These are phyloP conservation scores for Syzygium grande DNA, from an alignment of 345 rosid genomes.

Conservation along the genomic window DNA sequence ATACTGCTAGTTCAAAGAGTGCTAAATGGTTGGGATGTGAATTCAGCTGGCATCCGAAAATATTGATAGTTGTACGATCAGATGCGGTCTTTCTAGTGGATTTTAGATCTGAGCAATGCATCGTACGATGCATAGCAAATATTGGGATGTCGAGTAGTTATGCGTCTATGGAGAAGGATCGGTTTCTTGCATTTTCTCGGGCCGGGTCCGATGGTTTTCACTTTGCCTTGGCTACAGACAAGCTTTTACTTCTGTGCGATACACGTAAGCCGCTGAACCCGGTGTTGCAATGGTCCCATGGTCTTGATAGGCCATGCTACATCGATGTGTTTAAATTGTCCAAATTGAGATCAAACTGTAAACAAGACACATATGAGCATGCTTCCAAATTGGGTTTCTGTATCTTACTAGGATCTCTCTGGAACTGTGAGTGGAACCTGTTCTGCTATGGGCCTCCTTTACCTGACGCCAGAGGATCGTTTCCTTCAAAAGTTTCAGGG, in stretches of 20 bases:
- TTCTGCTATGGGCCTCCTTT: slow-evolving; percentile 60
- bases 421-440: slow-evolving; percentile 52
- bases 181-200: slow-evolving; percentile 36
- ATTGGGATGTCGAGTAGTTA: slow-evolving; percentile 29
- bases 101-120: slow-evolving; percentile 26
- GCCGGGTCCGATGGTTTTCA: slow-evolving; percentile 37
- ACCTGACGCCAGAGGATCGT: slow-evolving; percentile 9
- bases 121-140: slow-evolving; percentile 33
- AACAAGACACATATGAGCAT: slow-evolving; percentile 19
- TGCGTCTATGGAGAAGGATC: slow-evolving; percentile 22
- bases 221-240: slow-evolving; percentile 47
- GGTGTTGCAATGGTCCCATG: slow-evolving; percentile 56
- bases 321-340: slow-evolving; percentile 49
- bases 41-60: slow-evolving; percentile 56
- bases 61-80: slow-evolving; percentile 39
- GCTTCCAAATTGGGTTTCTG: slow-evolving; percentile 38
- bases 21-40: slow-evolving; percentile 56
- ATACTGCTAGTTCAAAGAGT: slow-evolving; percentile 2
- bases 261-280: slow-evolving; percentile 43
- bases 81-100: slow-evolving; percentile 52
- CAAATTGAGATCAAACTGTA: slow-evolving; percentile 38
- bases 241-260: slow-evolving; percentile 49
- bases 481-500: slow-evolving; percentile 15
- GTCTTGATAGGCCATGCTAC: slow-evolving; percentile 44
- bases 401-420: slow-evolving; percentile 60